These are phyloP conservation scores for Noccaea bulbosa DNA, from an alignment of 345 rosid genomes.

Conservation along the genomic window DNA sequence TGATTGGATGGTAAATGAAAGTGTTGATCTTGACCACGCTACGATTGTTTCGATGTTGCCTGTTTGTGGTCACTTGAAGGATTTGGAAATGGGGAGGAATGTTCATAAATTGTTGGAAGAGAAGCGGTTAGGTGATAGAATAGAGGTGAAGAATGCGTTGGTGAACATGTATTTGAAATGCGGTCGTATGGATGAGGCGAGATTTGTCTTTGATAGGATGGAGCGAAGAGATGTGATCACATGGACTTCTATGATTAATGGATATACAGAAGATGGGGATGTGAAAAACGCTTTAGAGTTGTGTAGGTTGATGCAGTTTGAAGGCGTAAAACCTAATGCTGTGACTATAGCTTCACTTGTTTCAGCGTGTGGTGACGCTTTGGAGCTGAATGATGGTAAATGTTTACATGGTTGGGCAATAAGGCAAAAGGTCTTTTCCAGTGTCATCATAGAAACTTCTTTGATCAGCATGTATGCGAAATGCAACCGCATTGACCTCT, in stretches of 20 bases:
- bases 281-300: constrained; percentile 51
- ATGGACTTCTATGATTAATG: constrained; percentile 74
- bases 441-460: constrained; percentile 68
- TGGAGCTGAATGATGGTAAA: constrained; percentile 53
- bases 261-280: constrained; percentile 53
- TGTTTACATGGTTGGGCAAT: constrained; percentile 80
- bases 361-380: constrained; percentile 61
- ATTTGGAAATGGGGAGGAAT: constrained; percentile 55
- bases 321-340: constrained; percentile 57
- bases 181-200: constrained; percentile 62
- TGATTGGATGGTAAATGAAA: constrained; percentile 50
- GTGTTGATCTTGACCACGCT: constrained; percentile 59
- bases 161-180: constrained; percentile 71
- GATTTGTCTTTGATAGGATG: constrained; percentile 60
- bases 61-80: constrained; percentile 64
- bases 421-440: constrained; percentile 54
- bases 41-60: constrained; percentile 60
- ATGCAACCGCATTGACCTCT: constrained; percentile 56
- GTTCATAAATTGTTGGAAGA: constrained; percentile 57
- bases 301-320: constrained; percentile 57
- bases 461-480: constrained; percentile 89
- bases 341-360: constrained; percentile 74
- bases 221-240: constrained; percentile 60
- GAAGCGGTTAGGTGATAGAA: constrained; percentile 50
- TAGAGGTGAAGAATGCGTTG: constrained; percentile 58